phyloP scores from a whole-genome alignment of 1,139 yeast species.

The Candida tetrigidarum region DNA sequence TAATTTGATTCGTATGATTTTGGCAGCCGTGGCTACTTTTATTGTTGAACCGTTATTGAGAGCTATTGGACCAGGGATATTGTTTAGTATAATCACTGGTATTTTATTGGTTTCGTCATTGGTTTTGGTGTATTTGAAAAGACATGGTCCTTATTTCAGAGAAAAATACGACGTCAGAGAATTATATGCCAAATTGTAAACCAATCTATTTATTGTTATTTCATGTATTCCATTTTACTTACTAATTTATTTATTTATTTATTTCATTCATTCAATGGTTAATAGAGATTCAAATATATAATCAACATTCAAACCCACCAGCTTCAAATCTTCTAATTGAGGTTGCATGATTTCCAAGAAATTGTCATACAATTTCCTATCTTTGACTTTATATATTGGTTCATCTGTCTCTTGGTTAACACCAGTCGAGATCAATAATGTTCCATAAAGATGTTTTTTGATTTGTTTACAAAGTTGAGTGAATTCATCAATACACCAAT shows the following conservation, averaged over 20 bases:
- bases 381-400: conserved; percentile 33
- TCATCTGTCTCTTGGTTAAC: conserved; percentile 30
- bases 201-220: background rate
- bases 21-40: conserved; percentile 81
- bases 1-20: conserved; percentile 70
- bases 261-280: conserved; percentile 7
- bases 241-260: conserved; percentile 5
- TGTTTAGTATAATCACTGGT: conserved; percentile 69
- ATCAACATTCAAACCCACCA: conserved; percentile 75
- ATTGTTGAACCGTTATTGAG: conserved; percentile 67
- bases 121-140: conserved; percentile 54
- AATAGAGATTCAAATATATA: conserved; percentile 51
- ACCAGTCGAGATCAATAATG: conserved; percentile 41
- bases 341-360: conserved; percentile 57
- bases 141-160: conserved; percentile 65
- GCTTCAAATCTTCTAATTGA: conserved; percentile 66
- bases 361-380: conserved; percentile 34
- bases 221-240: conserved; percentile 2
- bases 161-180: conserved; percentile 64
- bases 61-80: conserved; percentile 72
- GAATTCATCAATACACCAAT: conserved; percentile 76
- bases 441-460: conserved; percentile 70
- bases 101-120: conserved; percentile 50
- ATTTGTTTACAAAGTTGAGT: conserved; percentile 61
- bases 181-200: conserved; percentile 51